phyloP scores from a whole-genome alignment of 2,329 filamentous ascomycete genomes.

The Neurospora crassa region DNA sequence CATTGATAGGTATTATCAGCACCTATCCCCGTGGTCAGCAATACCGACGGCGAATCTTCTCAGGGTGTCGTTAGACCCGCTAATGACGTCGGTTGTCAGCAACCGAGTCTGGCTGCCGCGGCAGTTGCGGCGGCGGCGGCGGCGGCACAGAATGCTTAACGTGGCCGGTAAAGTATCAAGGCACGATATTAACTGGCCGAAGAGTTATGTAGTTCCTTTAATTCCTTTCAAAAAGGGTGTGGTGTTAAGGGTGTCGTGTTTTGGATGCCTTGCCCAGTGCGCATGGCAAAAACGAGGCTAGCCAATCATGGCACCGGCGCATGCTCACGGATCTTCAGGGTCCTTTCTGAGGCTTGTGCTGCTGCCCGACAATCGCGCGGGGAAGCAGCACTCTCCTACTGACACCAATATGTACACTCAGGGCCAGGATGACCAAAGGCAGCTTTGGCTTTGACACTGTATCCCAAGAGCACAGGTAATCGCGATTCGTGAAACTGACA shows the following conservation, averaged over 20 bases:
- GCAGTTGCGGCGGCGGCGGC: not conserved
- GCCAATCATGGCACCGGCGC: not conserved
- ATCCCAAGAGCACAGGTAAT: not conserved
- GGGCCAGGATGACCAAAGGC: not conserved
- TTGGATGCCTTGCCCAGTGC: not conserved
- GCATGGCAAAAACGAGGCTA: not conserved
- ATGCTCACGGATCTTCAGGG: conserved; percentile 8
- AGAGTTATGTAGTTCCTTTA: not conserved
- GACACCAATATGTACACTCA: not conserved
- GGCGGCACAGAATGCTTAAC: not conserved
- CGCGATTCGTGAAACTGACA: not conserved
- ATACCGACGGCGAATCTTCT: not conserved
- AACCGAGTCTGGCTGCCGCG: not conserved
- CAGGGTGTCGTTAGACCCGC: not conserved
- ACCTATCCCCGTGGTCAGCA: not conserved
- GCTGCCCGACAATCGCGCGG: not conserved
- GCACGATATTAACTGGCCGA: not conserved
- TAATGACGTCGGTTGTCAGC: not conserved
- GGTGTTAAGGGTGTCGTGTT: not conserved
- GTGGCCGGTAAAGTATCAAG: not conserved
- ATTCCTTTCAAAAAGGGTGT: not conserved
- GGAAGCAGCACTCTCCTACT: not conserved
- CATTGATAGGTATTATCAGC: not conserved
- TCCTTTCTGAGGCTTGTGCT: conserved; percentile 4
- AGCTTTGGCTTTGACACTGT: not conserved